Evolutionary conservation across 2,329 filamentous ascomycete species (phyloP), one percentile per base, ranked within the genome.

Genomic region (Aspergillus neotritici): DNA sequence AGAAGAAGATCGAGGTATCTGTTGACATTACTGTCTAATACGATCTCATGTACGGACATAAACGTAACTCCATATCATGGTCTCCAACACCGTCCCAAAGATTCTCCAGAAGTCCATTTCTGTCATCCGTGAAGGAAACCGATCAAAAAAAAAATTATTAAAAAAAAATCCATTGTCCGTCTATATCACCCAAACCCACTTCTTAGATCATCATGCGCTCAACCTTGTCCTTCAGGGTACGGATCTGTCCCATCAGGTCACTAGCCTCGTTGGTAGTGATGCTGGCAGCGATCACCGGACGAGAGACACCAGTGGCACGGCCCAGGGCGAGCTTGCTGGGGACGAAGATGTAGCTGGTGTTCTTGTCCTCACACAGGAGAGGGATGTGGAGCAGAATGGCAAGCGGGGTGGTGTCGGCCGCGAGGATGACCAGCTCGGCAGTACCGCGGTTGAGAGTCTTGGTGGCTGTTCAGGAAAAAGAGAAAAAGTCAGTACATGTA

Each of bases 241-340:
- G 80, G 69, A 97, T 96, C 77, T 94, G 88, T 62, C 80, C 79
- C 69, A 84, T 86, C 48, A 97, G 77, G 69, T 96, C 90, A 61
- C 81, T 86, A 31, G 84, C 85, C 72, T 94, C 88, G 78, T 94
- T 94, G 69, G 85, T 89, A 55, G 88, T 96, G 71, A 97, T 94
- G 61, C 78, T 83, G 50, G 82, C 83, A 32, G 87, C 84, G 59
- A 97, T 96, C 49, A 97, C 90, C 43, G 88, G 78, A 46, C 91
- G 80, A 63, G 79, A 84, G 50, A 96, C 91, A 77, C 91, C 91
- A 64, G 87, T 93, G 37, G 91, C 90, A 55, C 90, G 80, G 57
- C 89, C 89, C 37, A 95, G 82, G 42, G 87, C 86, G 60, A 88
- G 85, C 80, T 94, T 86, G 70, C 78, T 79, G 53, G 82, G 83